Evolutionary conservation across 2,329 filamentous ascomycete genomes (phyloP).

Genomic region (Pseudogymnoascus sp.): DNA sequence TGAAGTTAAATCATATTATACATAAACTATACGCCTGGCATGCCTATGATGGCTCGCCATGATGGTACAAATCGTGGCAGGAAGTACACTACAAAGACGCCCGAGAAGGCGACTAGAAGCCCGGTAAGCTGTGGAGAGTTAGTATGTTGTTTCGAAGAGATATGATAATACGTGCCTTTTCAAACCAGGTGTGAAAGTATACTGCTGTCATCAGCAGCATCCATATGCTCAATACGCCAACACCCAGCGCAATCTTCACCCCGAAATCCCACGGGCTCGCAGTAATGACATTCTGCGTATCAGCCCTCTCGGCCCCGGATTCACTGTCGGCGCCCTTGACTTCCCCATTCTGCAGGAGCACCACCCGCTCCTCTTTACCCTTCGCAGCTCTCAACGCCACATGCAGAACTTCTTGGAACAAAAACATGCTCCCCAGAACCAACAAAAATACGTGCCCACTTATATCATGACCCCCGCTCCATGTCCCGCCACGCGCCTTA

Average conservation of each 20-base stretch:
- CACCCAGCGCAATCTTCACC: constrained; percentile 48
- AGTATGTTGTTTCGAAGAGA: background rate
- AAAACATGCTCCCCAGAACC: constrained; percentile 71
- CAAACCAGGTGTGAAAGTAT: constrained; percentile 97
- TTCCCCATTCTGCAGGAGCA: constrained; percentile 59
- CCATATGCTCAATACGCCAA: constrained; percentile 73
- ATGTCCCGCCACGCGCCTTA: constrained; percentile 71
- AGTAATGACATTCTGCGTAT: constrained; percentile 18
- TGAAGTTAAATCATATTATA: constrained; percentile 7
- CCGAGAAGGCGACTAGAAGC: constrained; percentile 37
- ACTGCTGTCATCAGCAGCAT: constrained; percentile 98
- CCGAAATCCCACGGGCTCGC: constrained; percentile 36
- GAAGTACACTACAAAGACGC: constrained; percentile 44
- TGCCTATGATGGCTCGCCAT: constrained; percentile 39
- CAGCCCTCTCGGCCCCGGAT: constrained; percentile 11
- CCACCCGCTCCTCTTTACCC: constrained; percentile 51
- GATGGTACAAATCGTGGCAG: constrained; percentile 36
- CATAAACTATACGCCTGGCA: constrained; percentile 30
- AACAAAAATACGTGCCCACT: constrained; percentile 92
- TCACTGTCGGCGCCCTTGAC: constrained; percentile 45
- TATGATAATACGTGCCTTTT: constrained; percentile 58
- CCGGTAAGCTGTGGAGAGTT: constrained; percentile 36
- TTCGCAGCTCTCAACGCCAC: constrained; percentile 42
- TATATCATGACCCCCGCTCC: constrained; percentile 94
- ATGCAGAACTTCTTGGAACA: constrained; percentile 71